Percentiles rank a stretch among this genome's conserved stretches.
phyloP scores from a whole-genome alignment of 192 early-diverging fungal species.

The Coemansia sp. region DNA sequence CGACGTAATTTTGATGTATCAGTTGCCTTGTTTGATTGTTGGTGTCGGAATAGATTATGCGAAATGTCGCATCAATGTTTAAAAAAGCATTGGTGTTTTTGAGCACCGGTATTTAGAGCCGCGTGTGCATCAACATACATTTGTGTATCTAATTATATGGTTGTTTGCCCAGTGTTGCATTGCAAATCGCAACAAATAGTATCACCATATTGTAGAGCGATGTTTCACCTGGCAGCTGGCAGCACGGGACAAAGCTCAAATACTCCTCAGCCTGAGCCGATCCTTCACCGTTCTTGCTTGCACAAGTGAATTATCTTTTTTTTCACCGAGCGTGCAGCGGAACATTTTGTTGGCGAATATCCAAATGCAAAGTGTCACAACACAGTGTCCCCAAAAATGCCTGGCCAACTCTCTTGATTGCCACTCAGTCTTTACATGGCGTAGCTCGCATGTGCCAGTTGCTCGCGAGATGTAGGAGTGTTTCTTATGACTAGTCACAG shows the following conservation, averaged over 20 bases:
- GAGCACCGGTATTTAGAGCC: neutral
- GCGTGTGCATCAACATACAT: conserved; percentile 6
- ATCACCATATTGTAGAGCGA: neutral
- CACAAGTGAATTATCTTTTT: neutral
- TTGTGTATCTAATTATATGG: conserved; percentile 7
- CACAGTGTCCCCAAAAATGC: neutral
- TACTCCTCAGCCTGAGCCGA: too few species aligned
- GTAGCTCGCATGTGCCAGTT: neutral
- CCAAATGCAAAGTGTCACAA: neutral
- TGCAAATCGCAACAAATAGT: neutral
- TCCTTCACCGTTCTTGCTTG: neutral
- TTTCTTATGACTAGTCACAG: neutral
- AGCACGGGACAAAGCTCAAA: neutral
- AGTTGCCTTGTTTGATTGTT: neutral
- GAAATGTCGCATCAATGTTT: neutral
- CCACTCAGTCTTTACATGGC: neutral
- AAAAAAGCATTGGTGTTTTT: neutral
- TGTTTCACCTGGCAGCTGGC: neutral
- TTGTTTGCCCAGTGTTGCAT: neutral
- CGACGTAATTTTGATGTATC: neutral
- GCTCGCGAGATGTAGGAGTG: neutral
- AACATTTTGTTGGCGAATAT: neutral
- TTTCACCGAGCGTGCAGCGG: neutral
- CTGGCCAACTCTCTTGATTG: neutral
- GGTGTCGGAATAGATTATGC: neutral